Conservation (phyloP, 148 eudicot species). For the Beta vulgaris region DNA sequence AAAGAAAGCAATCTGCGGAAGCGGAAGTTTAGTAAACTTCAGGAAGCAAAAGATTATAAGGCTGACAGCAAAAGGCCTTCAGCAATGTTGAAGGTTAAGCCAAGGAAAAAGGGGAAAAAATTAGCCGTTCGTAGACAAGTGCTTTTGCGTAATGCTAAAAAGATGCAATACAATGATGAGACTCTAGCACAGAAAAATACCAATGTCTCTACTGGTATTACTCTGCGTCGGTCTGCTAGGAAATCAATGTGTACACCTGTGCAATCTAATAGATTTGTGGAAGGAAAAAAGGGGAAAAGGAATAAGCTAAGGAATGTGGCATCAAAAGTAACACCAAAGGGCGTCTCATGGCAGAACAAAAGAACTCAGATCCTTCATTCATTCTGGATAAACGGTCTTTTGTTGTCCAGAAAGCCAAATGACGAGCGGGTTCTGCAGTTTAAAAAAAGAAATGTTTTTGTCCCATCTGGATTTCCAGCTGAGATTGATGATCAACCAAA, state of each 20-base stretch:
- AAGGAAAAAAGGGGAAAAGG: slow-evolving; percentile 39
- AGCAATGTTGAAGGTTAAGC: slow-evolving; percentile 20
- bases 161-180: slow-evolving; percentile 30
- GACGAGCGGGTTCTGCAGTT: slow-evolving; percentile 65
- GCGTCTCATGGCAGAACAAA: slow-evolving; percentile 45
- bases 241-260: slow-evolving; percentile 34
- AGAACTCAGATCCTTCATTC: slow-evolving; percentile 42
- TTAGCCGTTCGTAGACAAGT: slow-evolving; percentile 27
- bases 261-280: slow-evolving; percentile 33
- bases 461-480: slow-evolving; percentile 38
- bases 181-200: slow-evolving; percentile 26
- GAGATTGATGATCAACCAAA: slow-evolving; percentile 38
- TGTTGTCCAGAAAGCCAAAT: slow-evolving; percentile 55
- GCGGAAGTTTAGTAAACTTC: slow-evolving; percentile 25
- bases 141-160: slow-evolving; percentile 38
- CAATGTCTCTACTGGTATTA: slow-evolving; percentile 38
- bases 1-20: slow-evolving; percentile 32
- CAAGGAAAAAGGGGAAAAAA: slow-evolving; percentile 38
- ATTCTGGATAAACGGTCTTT: slow-evolving; percentile 81
- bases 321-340: slow-evolving; percentile 34
- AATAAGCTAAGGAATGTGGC: slow-evolving; percentile 27
- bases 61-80: slow-evolving; percentile 21
- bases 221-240: slow-evolving; percentile 81
- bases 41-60: slow-evolving; percentile 16
- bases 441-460: slow-evolving; percentile 50